Conservation (phyloP, 352 stramenopile genomes). For the Thalassiosira gravida region DNA sequence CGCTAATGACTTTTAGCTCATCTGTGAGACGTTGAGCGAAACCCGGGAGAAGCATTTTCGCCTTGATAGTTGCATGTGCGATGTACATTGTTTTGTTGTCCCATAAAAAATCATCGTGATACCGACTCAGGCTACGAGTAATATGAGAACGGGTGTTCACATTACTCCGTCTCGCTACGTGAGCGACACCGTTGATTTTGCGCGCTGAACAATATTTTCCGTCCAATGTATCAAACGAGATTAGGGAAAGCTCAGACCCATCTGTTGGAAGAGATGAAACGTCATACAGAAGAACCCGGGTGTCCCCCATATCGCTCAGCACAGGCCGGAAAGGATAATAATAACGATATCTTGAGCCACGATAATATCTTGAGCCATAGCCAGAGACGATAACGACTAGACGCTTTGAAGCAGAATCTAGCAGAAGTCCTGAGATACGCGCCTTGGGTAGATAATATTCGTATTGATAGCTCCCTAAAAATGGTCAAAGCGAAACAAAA, state of each 20-base stretch:
- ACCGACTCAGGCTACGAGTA: neutral
- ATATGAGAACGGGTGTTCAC: slow-evolving; percentile 1
- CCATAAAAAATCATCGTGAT: neutral
- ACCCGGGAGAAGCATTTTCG: slow-evolving; percentile 5
- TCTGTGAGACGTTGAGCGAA: slow-evolving; percentile 8
- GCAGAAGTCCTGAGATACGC: slow-evolving; percentile 15
- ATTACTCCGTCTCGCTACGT: slow-evolving; percentile 4
- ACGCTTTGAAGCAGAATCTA: slow-evolving; percentile 14
- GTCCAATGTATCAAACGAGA: slow-evolving; percentile 11
- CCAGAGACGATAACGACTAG: slow-evolving; percentile 19
- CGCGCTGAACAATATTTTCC: slow-evolving; percentile 12
- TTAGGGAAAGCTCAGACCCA: slow-evolving; percentile 7
- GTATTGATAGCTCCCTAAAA: too few species aligned
- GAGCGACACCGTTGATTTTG: slow-evolving; percentile 12
- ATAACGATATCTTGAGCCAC: slow-evolving; percentile 4
- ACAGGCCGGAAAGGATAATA: slow-evolving; percentile 21
- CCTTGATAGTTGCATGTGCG: slow-evolving; percentile 9
- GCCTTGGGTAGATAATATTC: neutral
- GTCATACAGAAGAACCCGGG: slow-evolving; percentile 20
- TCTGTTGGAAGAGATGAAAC: slow-evolving; percentile 12
- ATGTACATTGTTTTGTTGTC: slow-evolving; percentile 12
- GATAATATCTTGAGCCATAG: too few species aligned
- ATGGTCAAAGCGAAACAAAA: too few species aligned
- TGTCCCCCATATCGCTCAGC: slow-evolving; percentile 29
- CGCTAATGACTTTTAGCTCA: slow-evolving; percentile 1